Evolutionary conservation across 208 protist species (phyloP).

Genomic region (Endotrypanum monterogeii): DNA sequence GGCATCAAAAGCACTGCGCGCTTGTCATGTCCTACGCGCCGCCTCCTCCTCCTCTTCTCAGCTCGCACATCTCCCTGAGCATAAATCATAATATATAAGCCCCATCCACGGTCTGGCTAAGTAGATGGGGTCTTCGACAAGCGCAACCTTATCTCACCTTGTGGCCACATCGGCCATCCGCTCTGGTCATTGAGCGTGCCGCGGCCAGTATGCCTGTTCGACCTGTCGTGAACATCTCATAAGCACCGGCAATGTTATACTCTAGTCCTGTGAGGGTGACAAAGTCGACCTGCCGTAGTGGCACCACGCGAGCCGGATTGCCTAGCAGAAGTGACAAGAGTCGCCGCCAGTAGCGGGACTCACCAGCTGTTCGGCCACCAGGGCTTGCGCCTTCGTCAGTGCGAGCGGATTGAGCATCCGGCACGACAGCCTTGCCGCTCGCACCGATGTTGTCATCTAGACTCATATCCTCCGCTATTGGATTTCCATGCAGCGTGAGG

Average conservation of each 20-base stretch:
- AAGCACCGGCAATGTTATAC: conserved; percentile 65
- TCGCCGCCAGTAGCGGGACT: conserved; percentile 63
- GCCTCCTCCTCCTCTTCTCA: background rate
- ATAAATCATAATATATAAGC: too few relatives aligned
- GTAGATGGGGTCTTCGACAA: background rate
- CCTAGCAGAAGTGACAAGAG: conserved; percentile 56
- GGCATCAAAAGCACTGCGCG: background rate
- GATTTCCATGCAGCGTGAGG: conserved; percentile 85
- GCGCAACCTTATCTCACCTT: background rate
- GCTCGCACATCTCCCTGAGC: background rate
- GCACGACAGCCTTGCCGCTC: background rate
- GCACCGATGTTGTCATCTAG: background rate
- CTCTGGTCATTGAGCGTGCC: conserved; percentile 34
- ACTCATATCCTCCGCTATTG: conserved; percentile 56
- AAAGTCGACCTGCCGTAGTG: conserved; percentile 76
- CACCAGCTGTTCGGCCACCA: conserved; percentile 2
- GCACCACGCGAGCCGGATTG: conserved; percentile 47
- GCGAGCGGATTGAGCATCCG: background rate
- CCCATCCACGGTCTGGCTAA: background rate
- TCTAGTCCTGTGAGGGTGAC: conserved; percentile 82
- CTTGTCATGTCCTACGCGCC: background rate
- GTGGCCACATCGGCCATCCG: background rate
- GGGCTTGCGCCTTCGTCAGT: background rate
- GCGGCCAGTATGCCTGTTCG: conserved; percentile 44
- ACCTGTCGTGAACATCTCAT: conserved; percentile 67